Conservation (phyloP, 345 rosid species). For the Trapa incisa region DNA sequence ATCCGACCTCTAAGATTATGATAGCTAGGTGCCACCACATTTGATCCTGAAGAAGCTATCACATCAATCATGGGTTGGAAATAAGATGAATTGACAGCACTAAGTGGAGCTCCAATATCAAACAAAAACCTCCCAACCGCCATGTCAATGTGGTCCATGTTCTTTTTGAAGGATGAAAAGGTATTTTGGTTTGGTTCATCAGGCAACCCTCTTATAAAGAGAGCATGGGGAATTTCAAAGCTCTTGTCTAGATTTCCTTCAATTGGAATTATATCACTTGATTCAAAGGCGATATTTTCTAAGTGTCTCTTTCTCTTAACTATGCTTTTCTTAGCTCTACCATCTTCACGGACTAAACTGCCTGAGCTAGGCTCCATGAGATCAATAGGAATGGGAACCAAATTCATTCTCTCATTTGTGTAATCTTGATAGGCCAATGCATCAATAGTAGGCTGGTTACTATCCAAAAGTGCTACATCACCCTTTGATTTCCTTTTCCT, state of each 20-base stretch:
- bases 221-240: background rate
- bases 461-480: slow-evolving; percentile 32
- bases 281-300: slow-evolving; percentile 22
- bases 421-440: slow-evolving; percentile 22
- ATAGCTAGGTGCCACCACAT: slow-evolving; percentile 32
- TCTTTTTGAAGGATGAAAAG: background rate
- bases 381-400: slow-evolving; percentile 8
- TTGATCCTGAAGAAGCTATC: slow-evolving; percentile 42
- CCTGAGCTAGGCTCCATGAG: slow-evolving; percentile 15
- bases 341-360: slow-evolving; percentile 21
- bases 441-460: slow-evolving; percentile 25
- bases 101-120: slow-evolving; percentile 68
- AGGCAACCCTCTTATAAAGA: background rate
- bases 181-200: background rate
- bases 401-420: slow-evolving; percentile 17
- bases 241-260: background rate
- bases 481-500: slow-evolving; percentile 62
- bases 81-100: slow-evolving; percentile 52
- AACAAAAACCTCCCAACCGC: slow-evolving; percentile 38
- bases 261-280: slow-evolving; percentile 2
- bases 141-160: slow-evolving; percentile 1
- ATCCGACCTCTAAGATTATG: too few relatives aligned
- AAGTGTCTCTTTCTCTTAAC: slow-evolving; percentile 29
- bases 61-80: slow-evolving; percentile 61
- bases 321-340: slow-evolving; percentile 21